Evolutionary conservation across 1,284 basidiomycete genomes (phyloP), one percentile per base, ranked within the genome.

Genomic region (Marasmius tenuissimus): DNA sequence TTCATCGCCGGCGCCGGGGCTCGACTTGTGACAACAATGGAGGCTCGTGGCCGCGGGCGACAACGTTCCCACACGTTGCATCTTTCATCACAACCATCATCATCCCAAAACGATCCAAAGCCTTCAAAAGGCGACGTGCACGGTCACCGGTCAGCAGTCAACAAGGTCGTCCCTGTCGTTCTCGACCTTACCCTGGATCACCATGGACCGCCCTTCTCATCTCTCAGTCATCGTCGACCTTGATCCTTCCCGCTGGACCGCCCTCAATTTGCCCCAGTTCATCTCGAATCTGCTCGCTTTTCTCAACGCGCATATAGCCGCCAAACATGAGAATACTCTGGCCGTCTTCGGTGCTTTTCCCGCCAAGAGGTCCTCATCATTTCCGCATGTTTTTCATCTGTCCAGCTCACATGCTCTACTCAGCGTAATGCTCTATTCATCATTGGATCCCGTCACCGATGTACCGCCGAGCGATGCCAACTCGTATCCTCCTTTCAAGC

Each of bases 281-380:
- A 78, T 95, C 57, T 85, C 89, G 0, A 91, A 94, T 67, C 80
- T 97, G 12, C 85, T 97, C 62, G 90, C 94, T 22, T 97, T 98
- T 69, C 79, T 97, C 67, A 98, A 99, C 70, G 87, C 95, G 0
- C 96, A 98, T 76, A 85, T 97, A 62, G 95, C 96, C 0, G 85
- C 89, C 67, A 87, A 91, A 65, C 92, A 96, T 78, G 94, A 96
- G 69, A 99, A 98, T 73, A 88, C 92, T 6, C 81, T 98, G 16
- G 92, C 95, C 4, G 91, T 98, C 50, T 97, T 96, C 72, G 96
- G 89, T 7, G 95, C 94, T 6, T 83, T 94, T 61, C 91, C 91
- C 3, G 88, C 88, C 5, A 91, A 91, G 71, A 92, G 88, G 88
- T 90, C 78, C 27, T 14, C 57, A 49, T 38, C 53, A 50, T 40